Evolutionary conservation across 805 yeast genomes (phyloP).

Genomic region (Saccharomyces kudriavzevii): DNA sequence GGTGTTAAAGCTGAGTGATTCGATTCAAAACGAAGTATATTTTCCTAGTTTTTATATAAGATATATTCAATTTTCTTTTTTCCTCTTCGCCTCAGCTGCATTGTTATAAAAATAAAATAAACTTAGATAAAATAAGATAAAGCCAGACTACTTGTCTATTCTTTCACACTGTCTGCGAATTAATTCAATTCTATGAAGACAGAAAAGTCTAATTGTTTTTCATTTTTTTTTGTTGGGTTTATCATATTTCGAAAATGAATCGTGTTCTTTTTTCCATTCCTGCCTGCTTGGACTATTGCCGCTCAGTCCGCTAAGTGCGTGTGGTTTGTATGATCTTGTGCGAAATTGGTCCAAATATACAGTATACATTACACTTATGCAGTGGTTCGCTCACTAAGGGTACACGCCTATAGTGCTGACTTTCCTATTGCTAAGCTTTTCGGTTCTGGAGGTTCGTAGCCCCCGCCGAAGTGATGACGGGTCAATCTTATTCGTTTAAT

Average conservation of each 20-base stretch:
- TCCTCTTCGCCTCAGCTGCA: neutral
- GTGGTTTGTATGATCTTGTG: neutral
- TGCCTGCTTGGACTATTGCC: neutral
- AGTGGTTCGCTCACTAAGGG: neutral
- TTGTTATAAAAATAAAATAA: neutral
- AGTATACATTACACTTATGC: neutral
- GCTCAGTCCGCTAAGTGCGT: neutral
- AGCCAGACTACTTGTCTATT: neutral
- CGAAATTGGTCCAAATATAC: neutral
- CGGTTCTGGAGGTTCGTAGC: neutral
- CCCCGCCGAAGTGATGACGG: neutral
- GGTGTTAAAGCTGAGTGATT: slow-evolving; percentile 79
- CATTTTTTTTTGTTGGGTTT: neutral
- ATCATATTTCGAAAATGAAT: neutral
- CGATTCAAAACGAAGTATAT: neutral
- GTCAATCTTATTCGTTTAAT: neutral
- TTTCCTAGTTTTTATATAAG: neutral
- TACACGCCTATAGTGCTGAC: neutral
- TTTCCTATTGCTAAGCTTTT: neutral
- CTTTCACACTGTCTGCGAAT: neutral
- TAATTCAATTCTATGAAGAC: neutral
- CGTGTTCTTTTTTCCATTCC: neutral
- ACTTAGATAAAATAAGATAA: neutral
- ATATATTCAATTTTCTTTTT: neutral
- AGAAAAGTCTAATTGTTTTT: too few species aligned